Evolutionary conservation across 2,329 filamentous ascomycete genomes (phyloP).

Genomic region (Claviceps digitariae): DNA sequence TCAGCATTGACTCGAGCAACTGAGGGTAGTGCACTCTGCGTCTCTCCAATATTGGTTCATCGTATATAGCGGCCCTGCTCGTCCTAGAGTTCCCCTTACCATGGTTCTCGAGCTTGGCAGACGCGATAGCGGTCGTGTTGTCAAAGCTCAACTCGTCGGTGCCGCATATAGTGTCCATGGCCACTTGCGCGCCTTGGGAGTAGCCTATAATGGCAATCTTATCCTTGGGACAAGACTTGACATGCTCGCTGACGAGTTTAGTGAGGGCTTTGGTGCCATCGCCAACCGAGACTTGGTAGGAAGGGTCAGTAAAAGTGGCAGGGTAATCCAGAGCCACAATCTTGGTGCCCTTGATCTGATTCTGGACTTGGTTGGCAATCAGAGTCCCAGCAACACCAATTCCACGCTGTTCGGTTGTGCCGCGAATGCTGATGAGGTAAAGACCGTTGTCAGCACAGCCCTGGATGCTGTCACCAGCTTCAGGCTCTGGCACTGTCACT

Average conservation of each 20-base stretch:
- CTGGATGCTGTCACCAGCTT: constrained; percentile 12
- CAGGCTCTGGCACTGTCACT: constrained; percentile 12
- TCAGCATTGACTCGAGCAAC: background rate
- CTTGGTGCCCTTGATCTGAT: constrained; percentile 20
- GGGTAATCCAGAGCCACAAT: constrained; percentile 25
- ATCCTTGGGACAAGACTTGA: constrained; percentile 21
- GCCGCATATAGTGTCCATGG: constrained; percentile 25
- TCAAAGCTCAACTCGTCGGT: constrained; percentile 16
- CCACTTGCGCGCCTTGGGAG: constrained; percentile 29
- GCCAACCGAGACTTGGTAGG: constrained; percentile 22
- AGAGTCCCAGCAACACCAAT: constrained; percentile 20
- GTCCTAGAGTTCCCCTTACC: constrained; percentile 11
- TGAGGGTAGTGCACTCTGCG: background rate
- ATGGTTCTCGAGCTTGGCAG: constrained; percentile 17
- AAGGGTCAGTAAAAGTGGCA: constrained; percentile 18
- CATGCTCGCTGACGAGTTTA: constrained; percentile 18
- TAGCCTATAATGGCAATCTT: constrained; percentile 29
- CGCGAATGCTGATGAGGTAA: constrained; percentile 27
- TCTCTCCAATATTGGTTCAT: background rate
- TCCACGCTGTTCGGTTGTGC: constrained; percentile 22
- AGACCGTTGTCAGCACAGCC: constrained; percentile 24
- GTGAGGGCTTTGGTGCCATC: constrained; percentile 20
- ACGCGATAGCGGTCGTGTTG: constrained; percentile 13
- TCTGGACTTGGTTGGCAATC: constrained; percentile 17
- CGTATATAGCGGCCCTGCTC: no score